Conservation (phyloP, 805 yeast genomes). For the Hagleromyces aurorensis region DNA sequence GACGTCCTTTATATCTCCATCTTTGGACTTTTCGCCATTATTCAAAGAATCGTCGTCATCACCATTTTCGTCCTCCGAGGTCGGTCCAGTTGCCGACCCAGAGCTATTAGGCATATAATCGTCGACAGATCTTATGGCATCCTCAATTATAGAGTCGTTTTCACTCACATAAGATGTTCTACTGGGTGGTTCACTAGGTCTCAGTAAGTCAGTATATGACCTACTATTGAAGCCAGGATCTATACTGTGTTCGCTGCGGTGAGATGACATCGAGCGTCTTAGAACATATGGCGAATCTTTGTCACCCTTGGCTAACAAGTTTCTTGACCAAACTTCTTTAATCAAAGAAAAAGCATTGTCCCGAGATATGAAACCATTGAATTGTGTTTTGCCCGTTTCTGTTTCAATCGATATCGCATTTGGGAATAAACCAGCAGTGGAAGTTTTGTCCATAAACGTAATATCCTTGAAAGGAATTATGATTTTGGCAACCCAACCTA, state of each 20-base stretch:
- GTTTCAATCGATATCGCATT: conserved; percentile 78
- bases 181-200: conserved; percentile 22
- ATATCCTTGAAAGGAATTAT: conserved; percentile 68
- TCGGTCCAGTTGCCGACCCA: conserved; percentile 9
- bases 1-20: conserved; percentile 19
- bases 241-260: conserved; percentile 2
- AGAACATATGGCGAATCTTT: conserved; percentile 2
- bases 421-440: conserved; percentile 84
- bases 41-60: conserved; percentile 32
- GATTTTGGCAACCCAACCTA: conserved; percentile 87
- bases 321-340: conserved; percentile 55
- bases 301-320: conserved; percentile 10
- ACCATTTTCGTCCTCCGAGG: conserved; percentile 23
- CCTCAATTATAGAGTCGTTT: conserved; percentile 24
- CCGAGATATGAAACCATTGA: conserved; percentile 81
- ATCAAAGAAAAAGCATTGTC: conserved; percentile 69
- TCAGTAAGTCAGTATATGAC: conserved; percentile 4
- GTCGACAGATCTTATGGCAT: conserved; percentile 39
- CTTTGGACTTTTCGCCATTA: conserved; percentile 21
- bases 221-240: conserved; percentile 4
- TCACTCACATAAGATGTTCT: conserved; percentile 18
- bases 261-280: conserved; percentile 3
- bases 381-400: conserved; percentile 54
- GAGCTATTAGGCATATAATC: conserved; percentile 24
- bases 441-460: conserved; percentile 54